These are phyloP conservation scores for Pythium sp. DNA, from an alignment of 352 stramenopile genomes.

Conservation along the genomic window DNA sequence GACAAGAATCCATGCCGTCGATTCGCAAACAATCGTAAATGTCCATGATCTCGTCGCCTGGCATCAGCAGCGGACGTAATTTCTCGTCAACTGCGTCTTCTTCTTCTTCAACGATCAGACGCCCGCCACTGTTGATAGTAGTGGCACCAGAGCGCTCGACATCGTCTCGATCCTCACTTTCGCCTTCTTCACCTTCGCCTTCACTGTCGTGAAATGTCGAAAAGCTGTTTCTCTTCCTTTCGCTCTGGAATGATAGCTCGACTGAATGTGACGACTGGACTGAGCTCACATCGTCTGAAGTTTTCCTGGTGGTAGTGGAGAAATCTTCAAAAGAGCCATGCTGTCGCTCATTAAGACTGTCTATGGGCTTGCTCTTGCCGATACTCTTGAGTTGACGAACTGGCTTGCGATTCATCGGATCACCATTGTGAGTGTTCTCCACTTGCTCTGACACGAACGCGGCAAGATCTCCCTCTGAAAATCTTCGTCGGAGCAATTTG, in stretches of 20 bases:
- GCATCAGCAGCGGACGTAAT: constrained; percentile 57
- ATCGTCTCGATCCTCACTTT: constrained; percentile 13
- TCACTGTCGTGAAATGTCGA: constrained; percentile 14
- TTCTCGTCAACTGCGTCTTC: constrained; percentile 59
- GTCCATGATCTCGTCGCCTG: constrained; percentile 60
- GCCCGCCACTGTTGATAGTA: constrained; percentile 7
- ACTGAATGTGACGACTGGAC: constrained; percentile 1
- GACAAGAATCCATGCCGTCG: constrained; percentile 77
- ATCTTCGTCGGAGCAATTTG: constrained; percentile 3
- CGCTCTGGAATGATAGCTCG: neutral
- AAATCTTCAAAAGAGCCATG: constrained; percentile 10
- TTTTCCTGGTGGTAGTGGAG: neutral
- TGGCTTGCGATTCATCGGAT: neutral
- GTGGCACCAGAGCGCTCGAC: constrained; percentile 8
- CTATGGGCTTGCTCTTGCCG: constrained; percentile 4
- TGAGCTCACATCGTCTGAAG: neutral
- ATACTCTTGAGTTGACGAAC: neutral
- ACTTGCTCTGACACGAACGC: neutral
- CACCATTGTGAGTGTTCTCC: neutral
- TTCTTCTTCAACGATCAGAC: constrained; percentile 21
- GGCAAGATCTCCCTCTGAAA: constrained; percentile 15
- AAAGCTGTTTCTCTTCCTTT: constrained; percentile 5
- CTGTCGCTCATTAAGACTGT: constrained; percentile 9
- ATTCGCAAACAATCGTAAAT: constrained; percentile 71
- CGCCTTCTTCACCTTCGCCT: constrained; percentile 17